A percentile compares a stretch with the other conserved stretches of the same genome.
These are phyloP conservation scores for Penicillium soppii DNA, from an alignment of 495 filamentous ascomycete genomes.

Conservation along the genomic window DNA sequence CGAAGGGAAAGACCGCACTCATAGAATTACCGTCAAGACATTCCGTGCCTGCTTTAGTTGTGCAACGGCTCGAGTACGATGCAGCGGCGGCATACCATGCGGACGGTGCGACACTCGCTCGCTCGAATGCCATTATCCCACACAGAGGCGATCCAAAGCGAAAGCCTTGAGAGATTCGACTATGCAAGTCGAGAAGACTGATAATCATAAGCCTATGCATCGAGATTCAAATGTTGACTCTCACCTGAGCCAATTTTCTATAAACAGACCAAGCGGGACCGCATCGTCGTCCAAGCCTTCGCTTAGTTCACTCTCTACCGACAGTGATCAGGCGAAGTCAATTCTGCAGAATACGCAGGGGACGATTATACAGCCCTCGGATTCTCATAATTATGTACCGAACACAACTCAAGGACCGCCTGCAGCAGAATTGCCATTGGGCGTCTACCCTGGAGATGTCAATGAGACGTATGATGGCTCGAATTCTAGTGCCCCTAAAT, in stretches of 20 bases:
- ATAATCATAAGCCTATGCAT: constrained; percentile 1
- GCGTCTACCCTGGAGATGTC: constrained; percentile 7
- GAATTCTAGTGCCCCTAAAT: constrained; percentile 10
- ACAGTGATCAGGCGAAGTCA: background rate
- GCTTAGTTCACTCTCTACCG: background rate
- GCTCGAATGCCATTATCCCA: constrained; percentile 53
- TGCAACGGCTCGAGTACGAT: constrained; percentile 54
- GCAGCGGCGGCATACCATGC: constrained; percentile 54
- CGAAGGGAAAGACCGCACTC: constrained; percentile 40
- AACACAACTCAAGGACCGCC: constrained; percentile 4
- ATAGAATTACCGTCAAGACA: constrained; percentile 46
- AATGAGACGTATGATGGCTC: constrained; percentile 13
- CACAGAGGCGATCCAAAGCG: constrained; percentile 41
- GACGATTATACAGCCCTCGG: constrained; percentile 1
- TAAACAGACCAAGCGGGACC: constrained; percentile 4
- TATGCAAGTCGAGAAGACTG: constrained; percentile 11
- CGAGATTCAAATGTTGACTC: constrained; percentile 1
- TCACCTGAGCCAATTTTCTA: constrained; percentile 23
- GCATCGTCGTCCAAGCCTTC: constrained; percentile 10
- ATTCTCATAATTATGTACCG: constrained; percentile 10
- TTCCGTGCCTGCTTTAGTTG: constrained; percentile 57
- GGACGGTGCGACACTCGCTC: constrained; percentile 50
- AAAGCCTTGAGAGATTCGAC: constrained; percentile 23
- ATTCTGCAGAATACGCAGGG: constrained; percentile 6
- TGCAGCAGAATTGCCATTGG: constrained; percentile 3